Evolutionary conservation across 2,329 filamentous ascomycete genomes (phyloP).

Genomic region (Coniella vitis): DNA sequence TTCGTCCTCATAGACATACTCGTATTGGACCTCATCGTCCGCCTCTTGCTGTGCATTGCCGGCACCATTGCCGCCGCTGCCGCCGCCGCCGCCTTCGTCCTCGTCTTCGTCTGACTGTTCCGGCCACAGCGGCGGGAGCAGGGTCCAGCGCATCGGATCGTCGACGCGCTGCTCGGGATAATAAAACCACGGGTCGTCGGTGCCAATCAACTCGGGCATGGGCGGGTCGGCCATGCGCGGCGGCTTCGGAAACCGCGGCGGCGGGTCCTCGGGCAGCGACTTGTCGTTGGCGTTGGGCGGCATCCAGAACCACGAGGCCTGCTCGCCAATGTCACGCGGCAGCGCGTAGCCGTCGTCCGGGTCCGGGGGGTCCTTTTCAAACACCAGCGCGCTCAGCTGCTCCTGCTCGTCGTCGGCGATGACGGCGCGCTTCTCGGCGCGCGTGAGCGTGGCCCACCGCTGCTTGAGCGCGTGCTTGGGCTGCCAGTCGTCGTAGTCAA

Average conservation of each 20-base stretch:
- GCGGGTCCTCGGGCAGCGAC: background rate
- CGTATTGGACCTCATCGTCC: background rate
- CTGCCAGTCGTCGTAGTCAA: conserved; percentile 32
- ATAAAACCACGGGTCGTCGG: background rate
- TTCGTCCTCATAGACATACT: background rate
- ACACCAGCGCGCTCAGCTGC: conserved; percentile 17
- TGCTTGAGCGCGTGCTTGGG: conserved; percentile 39
- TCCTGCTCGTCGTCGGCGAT: conserved; percentile 24
- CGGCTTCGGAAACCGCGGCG: background rate
- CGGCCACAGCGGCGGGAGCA: background rate
- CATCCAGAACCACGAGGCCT: too few relatives aligned
- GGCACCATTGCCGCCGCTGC: background rate
- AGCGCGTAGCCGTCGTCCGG: too few relatives aligned
- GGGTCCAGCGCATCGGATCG: background rate
- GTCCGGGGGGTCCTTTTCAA: conserved; percentile 7
- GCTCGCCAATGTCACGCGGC: too few relatives aligned
- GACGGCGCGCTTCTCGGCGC: conserved; percentile 32
- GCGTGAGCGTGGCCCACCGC: conserved; percentile 32
- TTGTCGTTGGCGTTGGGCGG: background rate
- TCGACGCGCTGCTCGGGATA: background rate
- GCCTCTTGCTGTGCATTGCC: background rate
- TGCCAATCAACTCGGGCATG: background rate
- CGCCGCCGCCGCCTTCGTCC: background rate
- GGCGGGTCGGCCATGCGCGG: too few relatives aligned
- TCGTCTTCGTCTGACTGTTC: background rate